Evolutionary conservation across 129 eudicot genomes (phyloP).

Genomic region (Deinandra increscens): DNA sequence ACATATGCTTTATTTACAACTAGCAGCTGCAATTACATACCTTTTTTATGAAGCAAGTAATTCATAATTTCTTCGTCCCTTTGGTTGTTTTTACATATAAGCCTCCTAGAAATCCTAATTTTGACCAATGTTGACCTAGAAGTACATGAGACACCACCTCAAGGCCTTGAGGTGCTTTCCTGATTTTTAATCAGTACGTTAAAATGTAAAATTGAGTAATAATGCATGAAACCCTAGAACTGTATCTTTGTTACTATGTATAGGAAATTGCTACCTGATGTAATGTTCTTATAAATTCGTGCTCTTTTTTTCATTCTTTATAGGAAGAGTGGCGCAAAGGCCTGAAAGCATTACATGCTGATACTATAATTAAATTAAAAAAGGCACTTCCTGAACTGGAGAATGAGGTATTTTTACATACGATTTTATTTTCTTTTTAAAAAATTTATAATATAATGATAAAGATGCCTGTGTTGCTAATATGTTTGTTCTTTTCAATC

Average conservation of each 20-base stretch:
- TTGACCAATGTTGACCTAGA: no score
- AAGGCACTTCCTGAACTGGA: conserved; percentile 80
- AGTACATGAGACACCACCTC: no score
- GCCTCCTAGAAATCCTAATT: no score
- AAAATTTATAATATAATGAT: background rate
- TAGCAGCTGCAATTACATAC: no score
- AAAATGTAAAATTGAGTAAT: background rate
- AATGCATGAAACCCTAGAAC: background rate
- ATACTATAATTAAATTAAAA: conserved; percentile 63
- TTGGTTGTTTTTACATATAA: no score
- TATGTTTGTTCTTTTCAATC: conserved; percentile 6
- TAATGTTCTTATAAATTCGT: background rate
- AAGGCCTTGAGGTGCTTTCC: no score
- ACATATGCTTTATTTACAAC: no score
- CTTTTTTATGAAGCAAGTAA: no score
- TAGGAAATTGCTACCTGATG: conserved; percentile 1
- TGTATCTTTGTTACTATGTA: no score
- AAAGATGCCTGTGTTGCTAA: conserved; percentile 6
- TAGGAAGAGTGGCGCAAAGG: conserved; percentile 98
- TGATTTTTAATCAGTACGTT: background rate
- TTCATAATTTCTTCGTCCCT: no score
- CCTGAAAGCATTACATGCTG: conserved; percentile 82
- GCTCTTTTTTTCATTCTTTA: conserved; percentile 14
- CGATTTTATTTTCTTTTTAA: background rate
- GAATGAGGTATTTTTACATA: conserved; percentile 60